Base-by-base conservation (phyloP, 1,139 yeast genomes). In the Sugiyamaella novakii region DNA sequence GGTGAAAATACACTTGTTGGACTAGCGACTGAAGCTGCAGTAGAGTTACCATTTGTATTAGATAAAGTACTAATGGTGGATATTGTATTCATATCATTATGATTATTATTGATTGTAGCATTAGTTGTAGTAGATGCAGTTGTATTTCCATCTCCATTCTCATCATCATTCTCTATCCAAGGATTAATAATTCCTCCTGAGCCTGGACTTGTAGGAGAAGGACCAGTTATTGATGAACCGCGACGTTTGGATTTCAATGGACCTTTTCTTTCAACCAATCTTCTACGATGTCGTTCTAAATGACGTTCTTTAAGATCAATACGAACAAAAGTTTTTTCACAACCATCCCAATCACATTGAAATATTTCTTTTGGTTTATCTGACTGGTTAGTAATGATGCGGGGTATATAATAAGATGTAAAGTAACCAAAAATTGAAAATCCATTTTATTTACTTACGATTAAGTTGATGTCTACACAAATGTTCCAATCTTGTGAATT, bases 271-370 rank as follows among this genome's bases (percentile, higher is more conserved):
- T 39, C 47, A 6, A 24, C 7, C 35, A 27, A 12, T 27, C 46
- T 36, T 5, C 30, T 39, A 6, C 48, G 45, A 33, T 43, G 47
- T 6, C 47, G 31, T 15, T 43, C 42, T 8, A 43, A 57, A 59
- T 81, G 86, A 45, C 85, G 65, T 3, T 68, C 70, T 18, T 73
- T 62, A 36, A 81, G 61, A 60, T 80, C 86, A 48, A 73, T 76
- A 24, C 86, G 70, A 1, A 82, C 87, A 70, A 82, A 82, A 1
- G 83, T 78, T 60, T 78, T 79, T 3, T 67, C 62, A 58, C 87
- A 82, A 5, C 70, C 68, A 2, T 66, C 65, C 72, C 75, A 74
- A 1, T 72, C 60, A 59, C 87, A 82, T 22, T 65, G 67, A 56
- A 71, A 81, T 3, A 81, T 66, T 40, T 67, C 65, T 51, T 67